phyloP scores from a whole-genome alignment of 192 early-diverging fungal genomes.

The Umbelopsis isabellina region DNA sequence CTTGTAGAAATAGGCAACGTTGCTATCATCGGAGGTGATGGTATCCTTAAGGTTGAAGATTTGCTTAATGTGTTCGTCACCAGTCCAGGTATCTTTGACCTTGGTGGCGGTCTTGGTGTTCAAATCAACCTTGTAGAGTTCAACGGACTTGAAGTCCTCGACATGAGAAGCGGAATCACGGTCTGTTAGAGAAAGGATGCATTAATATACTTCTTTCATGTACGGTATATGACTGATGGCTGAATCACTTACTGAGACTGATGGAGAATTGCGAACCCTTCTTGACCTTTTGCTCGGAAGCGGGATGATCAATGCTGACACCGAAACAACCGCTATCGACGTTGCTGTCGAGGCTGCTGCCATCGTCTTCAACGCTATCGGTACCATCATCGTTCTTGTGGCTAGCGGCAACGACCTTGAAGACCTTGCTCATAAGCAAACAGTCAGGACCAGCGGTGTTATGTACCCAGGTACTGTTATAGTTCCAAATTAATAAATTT shows the following conservation, averaged over 20 bases:
- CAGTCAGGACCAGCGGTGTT: constrained; percentile 34
- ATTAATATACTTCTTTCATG: not conserved
- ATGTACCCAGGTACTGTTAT: constrained; percentile 20
- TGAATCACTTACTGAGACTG: constrained; percentile 17
- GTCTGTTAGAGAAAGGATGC: constrained; percentile 14
- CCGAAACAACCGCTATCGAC: constrained; percentile 42
- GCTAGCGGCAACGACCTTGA: constrained; percentile 24
- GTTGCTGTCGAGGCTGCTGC: constrained; percentile 23
- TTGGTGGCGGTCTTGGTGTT: constrained; percentile 23
- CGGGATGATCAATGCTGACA: constrained; percentile 26
- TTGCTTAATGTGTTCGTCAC: constrained; percentile 25
- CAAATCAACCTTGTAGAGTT: constrained; percentile 31
- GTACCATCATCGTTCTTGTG: constrained; percentile 35
- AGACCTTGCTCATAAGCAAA: constrained; percentile 43
- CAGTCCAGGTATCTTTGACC: constrained; percentile 33
- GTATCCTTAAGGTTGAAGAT: constrained; percentile 41
- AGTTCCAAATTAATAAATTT: not conserved
- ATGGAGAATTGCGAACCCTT: constrained; percentile 9
- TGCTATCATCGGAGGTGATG: constrained; percentile 3
- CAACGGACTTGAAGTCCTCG: constrained; percentile 25
- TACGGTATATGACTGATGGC: not conserved
- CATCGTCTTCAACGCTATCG: constrained; percentile 4
- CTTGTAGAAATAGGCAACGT: constrained; percentile 35
- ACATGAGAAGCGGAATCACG: constrained; percentile 40
- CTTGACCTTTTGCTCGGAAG: constrained; percentile 18